Base-by-base conservation (phyloP, 352 stramenopile genomes). In the Phytophthora multivora region DNA sequence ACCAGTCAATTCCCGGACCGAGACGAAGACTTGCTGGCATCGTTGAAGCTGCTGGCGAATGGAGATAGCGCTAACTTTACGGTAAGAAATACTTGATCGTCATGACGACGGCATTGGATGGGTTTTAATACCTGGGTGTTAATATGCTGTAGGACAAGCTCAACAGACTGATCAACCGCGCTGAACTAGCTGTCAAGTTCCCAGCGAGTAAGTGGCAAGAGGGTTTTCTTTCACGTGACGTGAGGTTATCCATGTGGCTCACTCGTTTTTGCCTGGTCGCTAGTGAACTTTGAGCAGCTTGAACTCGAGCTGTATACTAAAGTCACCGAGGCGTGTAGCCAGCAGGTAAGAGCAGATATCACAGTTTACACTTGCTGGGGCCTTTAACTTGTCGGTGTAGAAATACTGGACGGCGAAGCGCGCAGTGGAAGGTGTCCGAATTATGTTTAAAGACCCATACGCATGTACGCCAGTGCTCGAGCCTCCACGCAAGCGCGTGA, bases 211-310 rank as follows among this genome's bases (percentile, higher is more conserved):
- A 53, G 64, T 70, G 39, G 12, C 33, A 19, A 4, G 2, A 26
- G 4, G 8, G 8, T 26, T 15, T 30, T 41, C 11, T 49, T 18
- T 7, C n/a, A n/a, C n/a, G n/a, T n/a, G 5, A 33, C 42, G 15
- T n/a, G 15, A 6, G 5, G 16, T 15, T 26, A 18, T 23, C 10
- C 15, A 31, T 7, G 0, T 11, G 10, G 15, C 54, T 43, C 13
- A 7, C 13, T 16, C 3, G 25, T 28, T 7, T 42, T 7, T 18
- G 18, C 35, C 28, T 52, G 18, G 3, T 42, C 26, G 23, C 16
- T 45, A 93, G 85, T 88, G 47, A 96, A 88, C 59, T 94, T 94
- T 53, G 85, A 96, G 58, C 74, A 96, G 49, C 70, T 93, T 0
- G 87, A 96, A 58, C 77, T 91, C 35, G 85, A 96, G 11, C 53